Percentiles rank a stretch among this genome's conserved stretches.
These are phyloP conservation scores for Bassia scoparia DNA, from an alignment of 148 eudicot species.

Conservation along the genomic window DNA sequence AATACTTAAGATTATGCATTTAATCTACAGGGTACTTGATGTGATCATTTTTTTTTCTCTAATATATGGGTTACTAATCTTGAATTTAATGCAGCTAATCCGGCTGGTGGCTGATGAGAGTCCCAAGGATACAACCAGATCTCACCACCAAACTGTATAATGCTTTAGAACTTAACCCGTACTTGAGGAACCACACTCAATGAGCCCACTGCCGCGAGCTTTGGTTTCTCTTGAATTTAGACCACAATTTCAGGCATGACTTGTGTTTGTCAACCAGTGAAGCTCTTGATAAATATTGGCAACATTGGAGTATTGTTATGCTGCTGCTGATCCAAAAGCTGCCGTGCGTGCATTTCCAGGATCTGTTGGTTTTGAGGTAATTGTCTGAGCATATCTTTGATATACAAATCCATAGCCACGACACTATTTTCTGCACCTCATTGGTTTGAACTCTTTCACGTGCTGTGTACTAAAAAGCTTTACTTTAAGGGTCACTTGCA, in stretches of 20 bases:
- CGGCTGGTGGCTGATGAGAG: conserved; percentile 63
- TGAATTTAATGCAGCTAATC: conserved; percentile 53
- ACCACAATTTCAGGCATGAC: conserved; percentile 87
- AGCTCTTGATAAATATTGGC: conserved; percentile 93
- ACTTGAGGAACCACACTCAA: conserved; percentile 82
- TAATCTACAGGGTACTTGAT: no score
- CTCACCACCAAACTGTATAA: conserved; percentile 56
- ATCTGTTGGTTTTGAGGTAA: conserved; percentile 78
- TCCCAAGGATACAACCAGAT: conserved; percentile 42
- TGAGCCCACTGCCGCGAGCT: conserved; percentile 37
- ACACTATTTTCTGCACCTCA: no score
- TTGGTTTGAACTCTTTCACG: conserved; percentile 1
- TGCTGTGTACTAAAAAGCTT: no score
- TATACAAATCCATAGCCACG: no score
- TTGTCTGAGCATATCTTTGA: conserved; percentile 11
- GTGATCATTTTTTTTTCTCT: no score
- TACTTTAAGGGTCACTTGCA: no score
- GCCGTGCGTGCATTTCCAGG: conserved; percentile 97
- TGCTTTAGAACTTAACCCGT: conserved; percentile 89
- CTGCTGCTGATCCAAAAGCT: conserved; percentile 77
- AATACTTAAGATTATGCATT: no score
- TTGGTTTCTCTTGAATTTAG: conserved; percentile 61
- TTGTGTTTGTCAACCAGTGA: conserved; percentile 66
- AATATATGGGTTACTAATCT: no score
- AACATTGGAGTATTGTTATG: conserved; percentile 91